Percentiles rank a stretch among this genome's conserved stretches.
Evolutionary conservation across 2,329 filamentous ascomycete species (phyloP).

Genomic region (Talaromyces sp.): DNA sequence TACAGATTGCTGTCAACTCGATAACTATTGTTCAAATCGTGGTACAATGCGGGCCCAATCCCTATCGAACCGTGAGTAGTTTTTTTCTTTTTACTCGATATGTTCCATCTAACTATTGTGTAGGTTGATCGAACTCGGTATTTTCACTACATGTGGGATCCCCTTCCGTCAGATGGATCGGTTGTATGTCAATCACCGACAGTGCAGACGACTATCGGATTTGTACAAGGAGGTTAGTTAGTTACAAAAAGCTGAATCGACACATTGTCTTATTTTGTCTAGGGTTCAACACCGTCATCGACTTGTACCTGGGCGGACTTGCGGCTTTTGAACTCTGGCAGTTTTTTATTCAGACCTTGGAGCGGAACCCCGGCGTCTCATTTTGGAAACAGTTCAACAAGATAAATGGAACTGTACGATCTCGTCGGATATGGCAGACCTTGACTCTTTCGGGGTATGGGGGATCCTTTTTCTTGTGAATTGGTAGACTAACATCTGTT

Average conservation of each 20-base stretch:
- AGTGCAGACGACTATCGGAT: slow-evolving; percentile 32
- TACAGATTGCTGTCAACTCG: slow-evolving; percentile 30
- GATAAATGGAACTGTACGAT: slow-evolving; percentile 26
- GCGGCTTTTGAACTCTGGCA: slow-evolving; percentile 34
- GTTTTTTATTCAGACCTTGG: slow-evolving; percentile 27
- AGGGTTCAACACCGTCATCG: slow-evolving; percentile 32
- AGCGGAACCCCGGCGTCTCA: slow-evolving; percentile 20
- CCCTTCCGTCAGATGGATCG: slow-evolving; percentile 28
- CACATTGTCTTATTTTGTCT: background rate
- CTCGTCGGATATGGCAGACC: slow-evolving; percentile 33
- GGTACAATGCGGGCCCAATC: slow-evolving; percentile 32
- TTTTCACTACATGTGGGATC: slow-evolving; percentile 38
- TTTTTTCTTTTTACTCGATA: background rate
- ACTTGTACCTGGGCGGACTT: slow-evolving; percentile 27
- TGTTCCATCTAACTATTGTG: background rate
- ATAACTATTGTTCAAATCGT: slow-evolving; percentile 32
- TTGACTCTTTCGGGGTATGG: slow-evolving; percentile 24
- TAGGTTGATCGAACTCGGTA: slow-evolving; percentile 26
- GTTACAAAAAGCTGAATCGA: background rate
- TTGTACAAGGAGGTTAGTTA: slow-evolving; percentile 30
- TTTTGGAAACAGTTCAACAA: slow-evolving; percentile 25
- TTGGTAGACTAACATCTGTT: background rate
- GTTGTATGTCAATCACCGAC: slow-evolving; percentile 29
- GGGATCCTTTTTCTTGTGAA: background rate
- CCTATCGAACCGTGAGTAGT: slow-evolving; percentile 21